Conservation (phyloP, 805 yeast species). For the Schizosaccharomyces osmophilus region DNA sequence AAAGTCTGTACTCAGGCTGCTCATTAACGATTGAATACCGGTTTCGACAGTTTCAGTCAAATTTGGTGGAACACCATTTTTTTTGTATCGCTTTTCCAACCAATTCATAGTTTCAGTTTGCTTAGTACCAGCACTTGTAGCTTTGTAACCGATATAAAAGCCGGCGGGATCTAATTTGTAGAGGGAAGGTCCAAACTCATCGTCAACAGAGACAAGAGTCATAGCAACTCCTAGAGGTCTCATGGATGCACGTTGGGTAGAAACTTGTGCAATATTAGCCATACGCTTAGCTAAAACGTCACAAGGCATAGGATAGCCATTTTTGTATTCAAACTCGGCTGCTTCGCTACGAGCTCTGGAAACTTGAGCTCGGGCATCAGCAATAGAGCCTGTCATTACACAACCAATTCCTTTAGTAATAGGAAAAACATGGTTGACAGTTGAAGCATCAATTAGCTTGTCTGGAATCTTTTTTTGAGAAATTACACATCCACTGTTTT, state of each 20-base stretch:
- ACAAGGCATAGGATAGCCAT: constrained; percentile 64
- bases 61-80: constrained; percentile 15
- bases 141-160: constrained; percentile 70
- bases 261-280: constrained; percentile 86
- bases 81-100: constrained; percentile 73
- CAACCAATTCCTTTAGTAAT: constrained; percentile 66
- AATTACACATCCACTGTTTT: constrained; percentile 63
- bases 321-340: constrained; percentile 77
- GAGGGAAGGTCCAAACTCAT: constrained; percentile 68
- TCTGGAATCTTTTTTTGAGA: constrained; percentile 94
- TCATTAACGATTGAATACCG: constrained; percentile 66
- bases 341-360: constrained; percentile 85
- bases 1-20: constrained; percentile 76
- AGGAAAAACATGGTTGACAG: constrained; percentile 67
- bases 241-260: constrained; percentile 96
- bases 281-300: constrained; percentile 40
- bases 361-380: constrained; percentile 83
- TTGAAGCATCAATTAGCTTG: constrained; percentile 63
- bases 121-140: constrained; percentile 88
- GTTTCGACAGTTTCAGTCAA: constrained; percentile 42
- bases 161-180: constrained; percentile 96
- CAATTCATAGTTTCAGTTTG: constrained; percentile 85
- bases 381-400: constrained; percentile 59
- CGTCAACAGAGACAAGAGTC: constrained; percentile 71
- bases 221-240: constrained; percentile 89